Evolutionary conservation across 345 rosid species (phyloP).

Genomic region (Noccaea bulbosa): DNA sequence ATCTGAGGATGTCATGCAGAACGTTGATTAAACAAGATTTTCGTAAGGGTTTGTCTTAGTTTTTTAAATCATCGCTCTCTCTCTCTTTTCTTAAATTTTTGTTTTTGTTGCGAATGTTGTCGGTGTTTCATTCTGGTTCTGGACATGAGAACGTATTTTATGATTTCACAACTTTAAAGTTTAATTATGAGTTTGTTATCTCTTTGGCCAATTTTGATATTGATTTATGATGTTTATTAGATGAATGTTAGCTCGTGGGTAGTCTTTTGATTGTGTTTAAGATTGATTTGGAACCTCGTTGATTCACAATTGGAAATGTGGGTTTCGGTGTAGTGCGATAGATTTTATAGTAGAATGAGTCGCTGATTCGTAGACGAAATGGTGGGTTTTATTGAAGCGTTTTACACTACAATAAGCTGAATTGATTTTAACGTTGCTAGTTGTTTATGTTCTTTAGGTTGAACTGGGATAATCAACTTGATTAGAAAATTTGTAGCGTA

Average conservation of each 20-base stretch:
- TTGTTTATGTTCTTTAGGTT: no score
- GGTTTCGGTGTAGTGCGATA: slow-evolving; percentile 22
- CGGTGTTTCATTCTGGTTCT: background rate
- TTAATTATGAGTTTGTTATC: background rate
- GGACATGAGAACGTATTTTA: slow-evolving; percentile 16
- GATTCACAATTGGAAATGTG: background rate
- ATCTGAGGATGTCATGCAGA: slow-evolving; percentile 82
- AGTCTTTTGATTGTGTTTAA: background rate
- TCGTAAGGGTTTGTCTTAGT: slow-evolving; percentile 8
- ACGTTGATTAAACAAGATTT: slow-evolving; percentile 50
- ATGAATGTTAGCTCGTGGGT: background rate
- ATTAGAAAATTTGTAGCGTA: no score
- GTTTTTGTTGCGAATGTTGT: slow-evolving; percentile 1
- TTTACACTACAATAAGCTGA: background rate
- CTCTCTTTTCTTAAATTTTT: slow-evolving; percentile 1
- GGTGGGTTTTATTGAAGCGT: background rate
- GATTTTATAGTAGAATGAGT: background rate
- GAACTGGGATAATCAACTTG: no score
- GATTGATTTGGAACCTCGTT: background rate
- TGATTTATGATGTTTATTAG: background rate
- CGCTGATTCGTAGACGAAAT: background rate
- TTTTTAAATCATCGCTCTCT: background rate
- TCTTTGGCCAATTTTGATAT: background rate
- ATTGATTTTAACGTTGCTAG: no score
- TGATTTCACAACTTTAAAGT: background rate